phyloP scores from a whole-genome alignment of 169 alveolate species.

The Eimeria sp. region DNA sequence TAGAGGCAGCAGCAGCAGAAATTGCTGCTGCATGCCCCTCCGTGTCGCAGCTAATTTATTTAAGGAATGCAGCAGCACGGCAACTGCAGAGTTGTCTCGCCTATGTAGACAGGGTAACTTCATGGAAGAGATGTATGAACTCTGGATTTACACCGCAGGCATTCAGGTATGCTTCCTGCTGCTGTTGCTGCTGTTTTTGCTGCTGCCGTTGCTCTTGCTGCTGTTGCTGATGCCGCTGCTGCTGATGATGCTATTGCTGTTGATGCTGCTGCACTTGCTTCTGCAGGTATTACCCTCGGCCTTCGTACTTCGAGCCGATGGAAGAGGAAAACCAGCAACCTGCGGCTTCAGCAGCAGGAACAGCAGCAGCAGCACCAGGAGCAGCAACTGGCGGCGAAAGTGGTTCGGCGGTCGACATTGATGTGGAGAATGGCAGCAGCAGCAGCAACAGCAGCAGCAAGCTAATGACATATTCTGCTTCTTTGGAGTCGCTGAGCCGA shows the following conservation, averaged over 20 bases:
- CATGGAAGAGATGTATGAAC: slow-evolving; percentile 80
- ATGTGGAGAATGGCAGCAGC: slow-evolving; percentile 7
- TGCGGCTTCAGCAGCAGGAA: neutral
- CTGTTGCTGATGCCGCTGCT: neutral
- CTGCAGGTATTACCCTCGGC: slow-evolving; percentile 70
- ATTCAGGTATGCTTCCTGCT: neutral
- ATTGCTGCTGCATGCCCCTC: slow-evolving; percentile 39
- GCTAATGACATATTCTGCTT: slow-evolving; percentile 1
- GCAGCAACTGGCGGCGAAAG: neutral
- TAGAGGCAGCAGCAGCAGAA: slow-evolving; percentile 44
- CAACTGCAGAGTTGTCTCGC: slow-evolving; percentile 73
- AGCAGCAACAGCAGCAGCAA: slow-evolving; percentile 50
- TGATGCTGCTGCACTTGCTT: slow-evolving; percentile 61
- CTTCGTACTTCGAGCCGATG: slow-evolving; percentile 80
- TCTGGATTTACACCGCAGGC: slow-evolving; percentile 63
- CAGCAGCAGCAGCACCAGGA: neutral
- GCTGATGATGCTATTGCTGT: neutral
- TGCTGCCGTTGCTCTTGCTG: slow-evolving; percentile 46
- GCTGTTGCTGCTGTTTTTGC: slow-evolving; percentile 43
- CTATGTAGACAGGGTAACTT: slow-evolving; percentile 74
- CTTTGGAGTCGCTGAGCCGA: slow-evolving; percentile 5
- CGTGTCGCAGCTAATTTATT: neutral
- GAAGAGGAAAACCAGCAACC: slow-evolving; percentile 6
- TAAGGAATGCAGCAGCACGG: slow-evolving; percentile 41
- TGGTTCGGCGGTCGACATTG: neutral